A percentile compares a stretch with the other conserved stretches of the same genome.
Conservation (phyloP, 2,329 filamentous ascomycete genomes). For the Monilinia laxa region DNA sequence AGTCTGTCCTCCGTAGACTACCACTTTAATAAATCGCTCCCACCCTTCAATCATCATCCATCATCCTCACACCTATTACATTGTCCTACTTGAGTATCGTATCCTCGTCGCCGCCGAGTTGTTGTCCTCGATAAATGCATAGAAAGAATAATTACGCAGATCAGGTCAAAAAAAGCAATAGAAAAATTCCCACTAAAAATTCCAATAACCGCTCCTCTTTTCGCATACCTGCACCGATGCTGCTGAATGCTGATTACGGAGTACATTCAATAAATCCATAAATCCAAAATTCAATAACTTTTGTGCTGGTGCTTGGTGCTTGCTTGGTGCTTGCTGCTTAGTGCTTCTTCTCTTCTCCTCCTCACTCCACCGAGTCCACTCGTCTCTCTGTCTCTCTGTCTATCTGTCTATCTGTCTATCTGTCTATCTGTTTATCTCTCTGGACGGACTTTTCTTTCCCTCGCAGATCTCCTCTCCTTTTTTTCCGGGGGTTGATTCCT, state of each 20-base stretch:
- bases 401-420: background rate
- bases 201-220: background rate
- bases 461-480: background rate
- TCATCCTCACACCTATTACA: constrained; percentile 7
- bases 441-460: background rate
- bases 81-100: constrained; percentile 8
- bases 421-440: background rate
- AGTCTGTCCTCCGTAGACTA: background rate
- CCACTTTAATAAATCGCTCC: background rate
- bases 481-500: background rate
- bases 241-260: constrained; percentile 1
- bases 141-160: constrained; percentile 1
- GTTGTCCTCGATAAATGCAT: constrained; percentile 9
- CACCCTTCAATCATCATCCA: constrained; percentile 4
- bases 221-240: background rate
- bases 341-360: background rate
- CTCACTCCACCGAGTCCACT: background rate
- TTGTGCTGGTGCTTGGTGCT: constrained; percentile 11
- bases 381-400: background rate
- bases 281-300: background rate
- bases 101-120: constrained; percentile 14
- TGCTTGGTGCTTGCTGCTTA: background rate
- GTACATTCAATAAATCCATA: background rate
- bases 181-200: constrained; percentile 5
- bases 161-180: constrained; percentile 7